Evolutionary conservation across 305 asterid genomes (phyloP).

Genomic region (Rubia peregrina): DNA sequence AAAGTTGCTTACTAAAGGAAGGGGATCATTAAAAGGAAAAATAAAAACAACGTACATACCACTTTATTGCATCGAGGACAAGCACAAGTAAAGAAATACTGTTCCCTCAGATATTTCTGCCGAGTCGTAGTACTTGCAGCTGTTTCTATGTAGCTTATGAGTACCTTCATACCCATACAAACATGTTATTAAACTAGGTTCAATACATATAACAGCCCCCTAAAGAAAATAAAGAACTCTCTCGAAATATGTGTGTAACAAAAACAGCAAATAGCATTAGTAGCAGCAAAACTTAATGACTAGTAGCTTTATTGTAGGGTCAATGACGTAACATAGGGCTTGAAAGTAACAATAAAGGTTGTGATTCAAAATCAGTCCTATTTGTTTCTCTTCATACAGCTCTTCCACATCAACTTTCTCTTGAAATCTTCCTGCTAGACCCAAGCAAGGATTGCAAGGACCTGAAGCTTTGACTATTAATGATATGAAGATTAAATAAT

Average conservation of each 20-base stretch:
- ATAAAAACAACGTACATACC: slow-evolving; percentile 33
- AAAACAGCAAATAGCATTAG: neutral
- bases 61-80: slow-evolving; percentile 69
- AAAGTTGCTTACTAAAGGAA: slow-evolving; percentile 12
- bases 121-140: slow-evolving; percentile 95
- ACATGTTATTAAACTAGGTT: slow-evolving; percentile 5
- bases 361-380: too few species aligned
- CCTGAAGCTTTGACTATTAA: neutral
- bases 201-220: slow-evolving; percentile 4
- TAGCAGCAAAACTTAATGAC: neutral
- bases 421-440: too few species aligned
- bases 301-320: neutral
- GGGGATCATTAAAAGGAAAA: slow-evolving; percentile 13
- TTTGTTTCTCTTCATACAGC: too few species aligned
- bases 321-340: neutral
- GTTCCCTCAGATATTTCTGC: slow-evolving; percentile 84
- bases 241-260: neutral
- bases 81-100: slow-evolving; percentile 72
- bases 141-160: slow-evolving; percentile 79
- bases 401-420: too few species aligned
- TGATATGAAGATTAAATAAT: too few species aligned
- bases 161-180: slow-evolving; percentile 44
- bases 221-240: neutral
- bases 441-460: neutral
- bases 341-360: too few species aligned